Conservation (phyloP, 495 filamentous ascomycete genomes). For the Staphylotrichum longicolle region DNA sequence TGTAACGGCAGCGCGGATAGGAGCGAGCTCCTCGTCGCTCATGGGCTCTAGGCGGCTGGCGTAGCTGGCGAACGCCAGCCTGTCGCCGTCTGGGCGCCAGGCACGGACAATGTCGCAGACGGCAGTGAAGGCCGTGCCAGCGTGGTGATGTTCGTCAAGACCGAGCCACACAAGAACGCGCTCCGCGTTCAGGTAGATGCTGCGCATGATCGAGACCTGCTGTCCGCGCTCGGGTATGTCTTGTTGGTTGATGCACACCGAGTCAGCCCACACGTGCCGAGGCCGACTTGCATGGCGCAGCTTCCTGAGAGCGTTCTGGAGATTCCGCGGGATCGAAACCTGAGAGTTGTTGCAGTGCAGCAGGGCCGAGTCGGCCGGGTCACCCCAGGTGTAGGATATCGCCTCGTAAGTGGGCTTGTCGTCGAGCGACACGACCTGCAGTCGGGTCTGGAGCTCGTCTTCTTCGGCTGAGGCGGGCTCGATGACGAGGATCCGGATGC, state of each 20-base stretch:
- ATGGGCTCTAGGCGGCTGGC: slow-evolving; percentile 1
- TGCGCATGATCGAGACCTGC: slow-evolving; percentile 29
- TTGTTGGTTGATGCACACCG: slow-evolving; percentile 33
- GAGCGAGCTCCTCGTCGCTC: not conserved
- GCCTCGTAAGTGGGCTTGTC: slow-evolving; percentile 3
- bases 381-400: slow-evolving; percentile 5
- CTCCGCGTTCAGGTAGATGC: slow-evolving; percentile 19
- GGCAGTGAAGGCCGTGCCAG: not conserved
- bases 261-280: slow-evolving; percentile 26
- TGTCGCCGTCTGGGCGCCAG: slow-evolving; percentile 3
- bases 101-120: slow-evolving; percentile 6
- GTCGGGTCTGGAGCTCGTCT: not conserved
- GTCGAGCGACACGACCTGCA: not conserved
- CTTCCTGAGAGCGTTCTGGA: slow-evolving; percentile 9
- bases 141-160: not conserved
- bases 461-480: slow-evolving; percentile 1
- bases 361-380: slow-evolving; percentile 15
- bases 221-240: slow-evolving; percentile 28
- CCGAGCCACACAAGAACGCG: slow-evolving; percentile 24
- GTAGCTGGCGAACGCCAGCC: not conserved
- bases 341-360: slow-evolving; percentile 10
- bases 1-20: not conserved
- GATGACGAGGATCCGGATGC: slow-evolving; percentile 4
- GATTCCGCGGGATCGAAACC: slow-evolving; percentile 19
- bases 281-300: slow-evolving; percentile 11